A percentile compares a stretch with the other conserved stretches of the same genome.
Conservation (phyloP, 1,284 basidiomycete genomes). For the Apiotrichum domesticum region DNA sequence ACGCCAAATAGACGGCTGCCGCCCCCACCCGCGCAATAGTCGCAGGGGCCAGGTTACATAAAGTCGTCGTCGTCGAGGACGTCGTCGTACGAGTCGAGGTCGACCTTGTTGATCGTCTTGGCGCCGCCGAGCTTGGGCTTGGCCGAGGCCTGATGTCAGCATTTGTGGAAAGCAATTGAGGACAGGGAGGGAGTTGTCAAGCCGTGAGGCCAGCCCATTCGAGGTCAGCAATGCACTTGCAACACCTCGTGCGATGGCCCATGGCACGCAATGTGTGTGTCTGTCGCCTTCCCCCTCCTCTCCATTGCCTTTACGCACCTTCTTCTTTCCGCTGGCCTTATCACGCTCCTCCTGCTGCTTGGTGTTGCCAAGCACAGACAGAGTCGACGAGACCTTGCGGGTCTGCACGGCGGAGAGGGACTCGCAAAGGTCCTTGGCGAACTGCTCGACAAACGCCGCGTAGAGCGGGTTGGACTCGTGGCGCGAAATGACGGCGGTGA, state of each 20-base stretch:
- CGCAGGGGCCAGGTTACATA: constrained; percentile 27
- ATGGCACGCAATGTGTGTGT: no score
- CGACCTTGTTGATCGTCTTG: constrained; percentile 59
- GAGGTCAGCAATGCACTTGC: no score
- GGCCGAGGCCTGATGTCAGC: constrained; percentile 47
- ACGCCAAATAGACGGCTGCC: no score
- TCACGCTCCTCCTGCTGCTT: constrained; percentile 85
- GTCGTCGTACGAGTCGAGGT: constrained; percentile 75
- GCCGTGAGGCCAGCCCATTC: constrained; percentile 1
- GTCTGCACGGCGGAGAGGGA: constrained; percentile 81
- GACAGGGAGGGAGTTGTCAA: background rate
- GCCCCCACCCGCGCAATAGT: no score
- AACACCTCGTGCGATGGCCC: no score
- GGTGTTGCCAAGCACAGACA: constrained; percentile 83
- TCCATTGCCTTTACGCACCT: constrained; percentile 48
- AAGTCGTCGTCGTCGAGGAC: constrained; percentile 60
- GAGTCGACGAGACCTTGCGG: constrained; percentile 70
- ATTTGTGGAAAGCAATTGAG: background rate
- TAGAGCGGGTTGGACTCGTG: constrained; percentile 77
- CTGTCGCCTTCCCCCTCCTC: background rate
- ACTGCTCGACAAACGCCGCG: constrained; percentile 70
- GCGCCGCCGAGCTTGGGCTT: constrained; percentile 64
- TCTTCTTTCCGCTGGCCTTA: constrained; percentile 82
- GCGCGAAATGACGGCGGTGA: constrained; percentile 64
- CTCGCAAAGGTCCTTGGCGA: constrained; percentile 64